These are phyloP conservation scores for Dianthus caryophyllus DNA, from an alignment of 148 eudicot species.

Conservation along the genomic window DNA sequence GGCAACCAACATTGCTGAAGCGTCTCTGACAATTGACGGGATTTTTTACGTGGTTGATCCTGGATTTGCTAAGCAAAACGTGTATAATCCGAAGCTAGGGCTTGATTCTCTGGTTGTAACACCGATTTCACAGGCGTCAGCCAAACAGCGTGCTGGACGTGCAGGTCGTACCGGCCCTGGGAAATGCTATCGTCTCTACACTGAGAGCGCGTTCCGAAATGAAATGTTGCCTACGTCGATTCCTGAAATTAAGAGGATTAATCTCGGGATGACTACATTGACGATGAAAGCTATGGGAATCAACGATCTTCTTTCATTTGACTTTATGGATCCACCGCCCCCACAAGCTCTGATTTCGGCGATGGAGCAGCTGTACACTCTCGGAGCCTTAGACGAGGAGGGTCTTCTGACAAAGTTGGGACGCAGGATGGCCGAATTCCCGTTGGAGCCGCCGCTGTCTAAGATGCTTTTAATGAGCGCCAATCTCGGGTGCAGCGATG, in stretches of 20 bases:
- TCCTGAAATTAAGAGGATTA: conserved; percentile 87
- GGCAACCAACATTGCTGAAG: conserved; percentile 96
- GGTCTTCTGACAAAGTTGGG: conserved; percentile 89
- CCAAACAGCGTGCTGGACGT: conserved; percentile 86
- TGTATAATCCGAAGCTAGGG: conserved; percentile 75
- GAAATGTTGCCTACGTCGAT: conserved; percentile 85
- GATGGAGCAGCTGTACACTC: conserved; percentile 77
- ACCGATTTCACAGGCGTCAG: conserved; percentile 81
- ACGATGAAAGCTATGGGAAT: conserved; percentile 90
- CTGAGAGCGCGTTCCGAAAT: conserved; percentile 80
- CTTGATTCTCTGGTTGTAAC: conserved; percentile 68
- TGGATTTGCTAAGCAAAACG: conserved; percentile 84
- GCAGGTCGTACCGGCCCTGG: conserved; percentile 98
- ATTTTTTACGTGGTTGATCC: conserved; percentile 85
- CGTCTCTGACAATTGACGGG: conserved; percentile 92
- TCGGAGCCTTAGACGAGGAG: conserved; percentile 89
- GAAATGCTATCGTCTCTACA: conserved; percentile 88
- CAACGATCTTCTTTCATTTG: conserved; percentile 74
- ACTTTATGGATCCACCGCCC: conserved; percentile 95
- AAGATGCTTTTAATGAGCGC: conserved; percentile 92
- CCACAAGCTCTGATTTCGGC: conserved; percentile 92
- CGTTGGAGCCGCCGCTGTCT: conserved; percentile 85
- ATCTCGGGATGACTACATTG: conserved; percentile 65
- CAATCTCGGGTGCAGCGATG: conserved; percentile 91
- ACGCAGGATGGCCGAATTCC: conserved; percentile 91